Evolutionary conservation across 352 stramenopile species (phyloP).

Genomic region (Phytophthora idaei): DNA sequence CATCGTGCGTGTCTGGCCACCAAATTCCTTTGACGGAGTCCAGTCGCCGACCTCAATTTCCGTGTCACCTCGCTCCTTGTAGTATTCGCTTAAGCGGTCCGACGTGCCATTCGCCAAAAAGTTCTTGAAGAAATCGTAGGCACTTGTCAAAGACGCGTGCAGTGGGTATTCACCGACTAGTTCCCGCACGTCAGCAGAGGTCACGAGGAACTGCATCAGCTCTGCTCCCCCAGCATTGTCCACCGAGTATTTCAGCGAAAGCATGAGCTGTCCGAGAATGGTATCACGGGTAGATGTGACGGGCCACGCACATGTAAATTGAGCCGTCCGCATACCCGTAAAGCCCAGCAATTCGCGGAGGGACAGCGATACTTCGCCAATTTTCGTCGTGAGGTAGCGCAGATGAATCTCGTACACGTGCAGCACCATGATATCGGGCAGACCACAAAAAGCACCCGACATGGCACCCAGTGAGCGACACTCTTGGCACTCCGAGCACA

Average conservation of each 20-base stretch:
- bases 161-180: slow-evolving; percentile 74
- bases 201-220: slow-evolving; percentile 71
- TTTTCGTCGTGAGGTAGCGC: slow-evolving; percentile 85
- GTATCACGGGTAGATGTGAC: slow-evolving; percentile 69
- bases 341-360: slow-evolving; percentile 80
- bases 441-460: slow-evolving; percentile 66
- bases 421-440: slow-evolving; percentile 83
- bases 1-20: slow-evolving; percentile 66
- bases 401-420: slow-evolving; percentile 87
- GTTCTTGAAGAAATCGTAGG: slow-evolving; percentile 64
- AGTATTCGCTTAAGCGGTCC: slow-evolving; percentile 61
- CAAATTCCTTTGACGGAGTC: slow-evolving; percentile 66
- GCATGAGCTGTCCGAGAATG: slow-evolving; percentile 71
- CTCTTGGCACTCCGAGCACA: slow-evolving; percentile 73
- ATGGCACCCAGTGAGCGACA: slow-evolving; percentile 63
- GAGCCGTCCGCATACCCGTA: slow-evolving; percentile 64
- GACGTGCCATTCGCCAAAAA: slow-evolving; percentile 66
- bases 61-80: slow-evolving; percentile 74
- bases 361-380: slow-evolving; percentile 76
- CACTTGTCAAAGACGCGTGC: slow-evolving; percentile 53
- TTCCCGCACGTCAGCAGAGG: slow-evolving; percentile 66
- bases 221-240: slow-evolving; percentile 51
- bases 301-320: slow-evolving; percentile 68
- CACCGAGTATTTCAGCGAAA: slow-evolving; percentile 75
- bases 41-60: slow-evolving; percentile 78